A percentile compares a stretch with the other conserved stretches of the same genome.
phyloP scores from a whole-genome alignment of 73 alveolate species.

The Symbiodinium natans region DNA sequence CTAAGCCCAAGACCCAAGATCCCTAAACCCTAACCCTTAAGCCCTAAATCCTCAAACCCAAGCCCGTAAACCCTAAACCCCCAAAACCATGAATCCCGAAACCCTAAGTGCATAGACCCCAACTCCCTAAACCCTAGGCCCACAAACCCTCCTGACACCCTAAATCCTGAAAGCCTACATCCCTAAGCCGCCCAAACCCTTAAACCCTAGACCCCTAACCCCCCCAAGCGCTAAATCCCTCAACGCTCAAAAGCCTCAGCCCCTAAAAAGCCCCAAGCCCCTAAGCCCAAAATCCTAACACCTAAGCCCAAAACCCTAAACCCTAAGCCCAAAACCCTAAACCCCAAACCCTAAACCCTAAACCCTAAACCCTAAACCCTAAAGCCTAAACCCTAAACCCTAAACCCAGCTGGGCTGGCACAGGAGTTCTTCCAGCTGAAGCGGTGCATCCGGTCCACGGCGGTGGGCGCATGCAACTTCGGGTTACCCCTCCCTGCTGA shows the following conservation, averaged over 20 bases:
- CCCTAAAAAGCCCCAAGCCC: no score
- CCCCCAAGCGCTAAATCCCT: no score
- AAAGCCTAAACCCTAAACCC: not conserved
- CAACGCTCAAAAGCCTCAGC: no score
- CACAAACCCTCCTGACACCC: not conserved
- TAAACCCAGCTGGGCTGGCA: not conserved
- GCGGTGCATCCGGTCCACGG: not conserved
- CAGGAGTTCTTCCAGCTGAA: slow-evolving; percentile 8
- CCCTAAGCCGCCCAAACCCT: no score
- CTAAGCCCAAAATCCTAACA: no score
- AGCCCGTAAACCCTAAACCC: not conserved
- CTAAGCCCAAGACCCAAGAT: no score
- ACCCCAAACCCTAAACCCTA: not conserved
- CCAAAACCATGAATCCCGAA: not conserved
- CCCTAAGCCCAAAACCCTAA: no score
- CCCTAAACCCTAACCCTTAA: no score
- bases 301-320: no score
- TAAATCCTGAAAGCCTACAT: no score
- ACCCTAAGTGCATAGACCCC: not conserved
- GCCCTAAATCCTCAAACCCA: no score
- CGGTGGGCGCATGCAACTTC: not conserved
- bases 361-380: not conserved
- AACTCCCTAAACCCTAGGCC: not conserved
- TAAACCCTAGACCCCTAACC: no score
- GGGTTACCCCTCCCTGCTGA: not conserved